A percentile compares a stretch with the other conserved stretches of the same genome.
phyloP scores from a whole-genome alignment of 1,139 yeast genomes.

The Suhomyces maxii region DNA sequence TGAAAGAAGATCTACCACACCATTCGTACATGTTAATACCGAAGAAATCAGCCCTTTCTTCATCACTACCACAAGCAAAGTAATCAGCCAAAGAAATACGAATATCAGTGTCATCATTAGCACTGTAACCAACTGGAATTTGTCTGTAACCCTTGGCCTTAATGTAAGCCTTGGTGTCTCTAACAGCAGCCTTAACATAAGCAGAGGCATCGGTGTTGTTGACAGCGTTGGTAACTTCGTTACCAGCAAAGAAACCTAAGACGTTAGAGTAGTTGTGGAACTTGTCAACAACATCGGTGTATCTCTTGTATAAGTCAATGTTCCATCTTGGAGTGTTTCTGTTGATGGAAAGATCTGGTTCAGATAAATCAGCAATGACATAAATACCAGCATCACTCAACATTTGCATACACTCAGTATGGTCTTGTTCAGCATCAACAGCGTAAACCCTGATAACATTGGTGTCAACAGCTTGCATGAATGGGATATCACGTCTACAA shows the following conservation, averaged over 20 bases:
- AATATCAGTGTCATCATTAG: slow-evolving; percentile 76
- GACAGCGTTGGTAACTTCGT: slow-evolving; percentile 79
- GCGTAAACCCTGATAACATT: slow-evolving; percentile 78
- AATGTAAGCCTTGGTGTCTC: slow-evolving; percentile 80
- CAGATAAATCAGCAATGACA: slow-evolving; percentile 71
- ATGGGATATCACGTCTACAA: slow-evolving; percentile 80
- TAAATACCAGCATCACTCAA: slow-evolving; percentile 77
- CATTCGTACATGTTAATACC: slow-evolving; percentile 96
- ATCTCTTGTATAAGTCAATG: slow-evolving; percentile 62
- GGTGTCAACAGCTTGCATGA: slow-evolving; percentile 59
- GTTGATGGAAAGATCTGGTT: slow-evolving; percentile 64
- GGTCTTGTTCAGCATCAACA: slow-evolving; percentile 61
- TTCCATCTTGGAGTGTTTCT: slow-evolving; percentile 63
- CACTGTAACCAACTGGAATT: slow-evolving; percentile 87
- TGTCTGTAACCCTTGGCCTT: slow-evolving; percentile 61
- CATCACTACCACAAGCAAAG: slow-evolving; percentile 72
- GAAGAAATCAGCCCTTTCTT: slow-evolving; percentile 76
- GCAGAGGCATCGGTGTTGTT: slow-evolving; percentile 79
- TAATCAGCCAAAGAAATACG: slow-evolving; percentile 75
- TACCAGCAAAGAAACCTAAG: slow-evolving; percentile 88
- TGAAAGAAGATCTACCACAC: slow-evolving; percentile 77
- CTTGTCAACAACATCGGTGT: slow-evolving; percentile 67
- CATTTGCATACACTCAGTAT: slow-evolving; percentile 64
- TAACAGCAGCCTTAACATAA: slow-evolving; percentile 84
- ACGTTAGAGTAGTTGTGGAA: slow-evolving; percentile 74